These are phyloP conservation scores for Backusella luteola DNA, from an alignment of 192 early-diverging fungal genomes.

Conservation along the genomic window DNA sequence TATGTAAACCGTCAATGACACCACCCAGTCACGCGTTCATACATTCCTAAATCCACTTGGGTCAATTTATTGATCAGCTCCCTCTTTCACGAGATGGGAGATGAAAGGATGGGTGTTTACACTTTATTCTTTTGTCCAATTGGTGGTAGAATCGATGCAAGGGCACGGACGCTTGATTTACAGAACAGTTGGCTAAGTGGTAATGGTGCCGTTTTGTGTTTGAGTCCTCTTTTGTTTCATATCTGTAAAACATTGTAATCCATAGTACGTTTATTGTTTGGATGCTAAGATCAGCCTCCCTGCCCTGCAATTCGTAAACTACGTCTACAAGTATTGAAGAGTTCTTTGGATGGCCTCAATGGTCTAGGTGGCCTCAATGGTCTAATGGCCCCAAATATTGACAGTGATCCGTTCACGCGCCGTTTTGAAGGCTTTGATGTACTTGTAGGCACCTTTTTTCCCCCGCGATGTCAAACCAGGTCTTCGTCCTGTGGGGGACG, in stretches of 20 bases:
- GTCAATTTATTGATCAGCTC: constrained; percentile 1
- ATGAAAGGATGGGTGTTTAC: neutral
- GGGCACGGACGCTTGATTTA: neutral
- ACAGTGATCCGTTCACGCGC: neutral
- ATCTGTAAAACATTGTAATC: neutral
- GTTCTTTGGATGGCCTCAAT: neutral
- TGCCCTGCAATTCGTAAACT: neutral
- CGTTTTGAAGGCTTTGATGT: neutral
- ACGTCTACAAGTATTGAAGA: neutral
- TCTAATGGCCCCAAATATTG: neutral
- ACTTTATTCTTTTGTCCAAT: neutral
- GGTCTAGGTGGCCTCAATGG: neutral
- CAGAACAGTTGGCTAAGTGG: neutral
- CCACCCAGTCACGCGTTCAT: neutral
- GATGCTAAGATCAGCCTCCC: neutral
- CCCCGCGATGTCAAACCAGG: neutral
- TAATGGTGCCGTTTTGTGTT: neutral
- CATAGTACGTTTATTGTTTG: neutral
- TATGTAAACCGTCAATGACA: neutral
- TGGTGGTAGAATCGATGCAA: neutral
- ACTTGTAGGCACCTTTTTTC: neutral
- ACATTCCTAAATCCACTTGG: neutral
- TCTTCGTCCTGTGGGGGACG: constrained; percentile 1
- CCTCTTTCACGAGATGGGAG: neutral
- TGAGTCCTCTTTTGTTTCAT: no score